Conservation (phyloP, 495 filamentous ascomycete species). For the Entonaema liquescens region DNA sequence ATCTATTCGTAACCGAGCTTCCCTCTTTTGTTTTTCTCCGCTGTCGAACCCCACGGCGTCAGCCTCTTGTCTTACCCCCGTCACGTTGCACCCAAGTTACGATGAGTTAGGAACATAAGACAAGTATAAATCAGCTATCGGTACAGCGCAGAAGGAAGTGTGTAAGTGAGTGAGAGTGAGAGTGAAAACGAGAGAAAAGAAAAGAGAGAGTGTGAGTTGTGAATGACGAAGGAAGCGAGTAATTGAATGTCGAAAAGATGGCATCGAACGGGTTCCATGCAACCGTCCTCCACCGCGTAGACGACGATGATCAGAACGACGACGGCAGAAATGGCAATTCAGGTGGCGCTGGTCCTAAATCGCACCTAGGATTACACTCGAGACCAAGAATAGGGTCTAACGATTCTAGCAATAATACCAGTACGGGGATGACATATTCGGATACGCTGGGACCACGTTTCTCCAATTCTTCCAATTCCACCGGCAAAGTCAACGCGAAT, state of each 20-base stretch:
- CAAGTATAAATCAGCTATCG: slow-evolving; percentile 19
- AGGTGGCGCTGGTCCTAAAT: slow-evolving; percentile 10
- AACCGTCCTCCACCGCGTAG: slow-evolving; percentile 56
- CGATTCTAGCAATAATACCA: slow-evolving; percentile 8
- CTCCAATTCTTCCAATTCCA: slow-evolving; percentile 30
- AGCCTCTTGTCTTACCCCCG: slow-evolving; percentile 13
- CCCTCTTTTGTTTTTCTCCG: background rate
- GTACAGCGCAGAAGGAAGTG: slow-evolving; percentile 20
- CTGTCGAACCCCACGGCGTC: slow-evolving; percentile 9
- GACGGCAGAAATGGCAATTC: slow-evolving; percentile 33
- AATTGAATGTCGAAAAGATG: slow-evolving; percentile 41
- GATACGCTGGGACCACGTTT: slow-evolving; percentile 45
- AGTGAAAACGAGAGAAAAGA: background rate
- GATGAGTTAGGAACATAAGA: slow-evolving; percentile 38
- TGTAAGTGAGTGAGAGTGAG: slow-evolving; percentile 9
- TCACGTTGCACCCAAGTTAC: slow-evolving; percentile 29
- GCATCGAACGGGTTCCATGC: slow-evolving; percentile 54
- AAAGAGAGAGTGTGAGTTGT: background rate
- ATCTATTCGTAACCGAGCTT: background rate
- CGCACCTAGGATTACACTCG: slow-evolving; percentile 26
- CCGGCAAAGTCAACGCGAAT: slow-evolving; percentile 1
- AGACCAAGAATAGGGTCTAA: slow-evolving; percentile 29
- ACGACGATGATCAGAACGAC: slow-evolving; percentile 51
- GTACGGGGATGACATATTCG: slow-evolving; percentile 32
- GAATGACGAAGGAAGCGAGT: background rate